Base-by-base conservation (phyloP, 2,329 filamentous ascomycete genomes). In the Nigrograna mackinnonii region DNA sequence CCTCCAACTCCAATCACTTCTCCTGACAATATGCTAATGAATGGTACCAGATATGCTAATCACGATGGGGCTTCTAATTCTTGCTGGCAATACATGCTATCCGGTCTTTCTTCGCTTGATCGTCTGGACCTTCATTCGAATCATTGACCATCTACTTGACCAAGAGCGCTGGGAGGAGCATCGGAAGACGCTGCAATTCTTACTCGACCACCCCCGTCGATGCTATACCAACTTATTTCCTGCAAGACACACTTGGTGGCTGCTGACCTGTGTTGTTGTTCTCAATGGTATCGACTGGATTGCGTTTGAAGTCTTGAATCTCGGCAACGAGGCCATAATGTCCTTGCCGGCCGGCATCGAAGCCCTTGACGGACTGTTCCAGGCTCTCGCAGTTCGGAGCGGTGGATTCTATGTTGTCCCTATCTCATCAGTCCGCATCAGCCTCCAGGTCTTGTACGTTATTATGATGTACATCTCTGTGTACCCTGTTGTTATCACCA, bases 391-490 rank as follows among this genome's bases (percentile, higher is more conserved):
- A 48, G 60, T 77, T 44, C 49, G 80, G 57, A 68, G 71, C 62
- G 60, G 79, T 46, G 65, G 80, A 55, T 64, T 73, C 70, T 66
- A 79, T 66, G 55, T 81, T 33, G 70, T 82, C 22, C 60, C 69
- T 14, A 70, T 82, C 11, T 60, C 76, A 3, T 60, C 58, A 1
- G 68, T 83, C 2, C 79, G 76, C 26, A 78, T 81, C 4, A 75
- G 72, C 2, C 73, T 83, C 0, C 81, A 82, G 44, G 74, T 84
- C 24, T 74, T 80, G 22, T 78, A 83, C 43, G 68, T 84, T 0
- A 73, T 82, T 33, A 84, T 85, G 82, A 85, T 85, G 82, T 54
- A 84, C 61, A 83, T 85, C 35, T 77, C 77, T 4, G 76, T 79
- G 4, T 83, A 81, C 44, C 82, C 82, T 0, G 78, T 84, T 22